Conservation (phyloP, 2,329 filamentous ascomycete genomes). For the Coniochaeta sp. region DNA sequence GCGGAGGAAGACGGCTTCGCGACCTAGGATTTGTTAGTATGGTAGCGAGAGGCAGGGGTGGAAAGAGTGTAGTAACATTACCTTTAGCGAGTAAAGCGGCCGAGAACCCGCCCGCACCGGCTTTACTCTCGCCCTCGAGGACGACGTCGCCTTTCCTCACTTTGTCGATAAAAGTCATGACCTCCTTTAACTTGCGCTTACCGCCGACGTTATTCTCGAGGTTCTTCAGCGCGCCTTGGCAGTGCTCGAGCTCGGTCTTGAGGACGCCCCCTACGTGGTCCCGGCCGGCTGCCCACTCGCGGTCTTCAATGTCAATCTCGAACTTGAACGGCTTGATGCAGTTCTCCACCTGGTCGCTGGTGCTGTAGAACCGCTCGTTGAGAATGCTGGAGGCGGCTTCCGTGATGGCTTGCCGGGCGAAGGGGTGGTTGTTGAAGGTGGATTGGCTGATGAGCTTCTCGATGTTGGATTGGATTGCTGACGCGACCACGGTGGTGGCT, state of each 20-base stretch:
- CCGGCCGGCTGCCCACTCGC: constrained; percentile 79
- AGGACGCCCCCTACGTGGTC: constrained; percentile 75
- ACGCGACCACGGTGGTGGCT: constrained; percentile 85
- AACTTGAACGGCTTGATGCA: constrained; percentile 99
- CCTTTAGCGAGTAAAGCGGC: constrained; percentile 77
- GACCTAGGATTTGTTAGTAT: constrained; percentile 47
- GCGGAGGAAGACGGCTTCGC: constrained; percentile 88
- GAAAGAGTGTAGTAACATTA: constrained; percentile 33
- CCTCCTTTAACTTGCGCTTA: constrained; percentile 78
- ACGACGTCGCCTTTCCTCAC: constrained; percentile 79
- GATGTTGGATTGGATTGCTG: constrained; percentile 78
- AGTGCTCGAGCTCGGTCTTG: constrained; percentile 82
- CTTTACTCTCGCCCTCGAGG: constrained; percentile 74
- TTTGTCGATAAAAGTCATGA: constrained; percentile 85
- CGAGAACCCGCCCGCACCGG: constrained; percentile 90
- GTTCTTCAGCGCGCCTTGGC: constrained; percentile 67
- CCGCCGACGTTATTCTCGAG: constrained; percentile 76
- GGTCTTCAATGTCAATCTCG: constrained; percentile 87
- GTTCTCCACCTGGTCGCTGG: constrained; percentile 95
- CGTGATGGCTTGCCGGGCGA: constrained; percentile 85
- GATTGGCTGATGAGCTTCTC: constrained; percentile 72
- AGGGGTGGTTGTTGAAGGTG: constrained; percentile 84
- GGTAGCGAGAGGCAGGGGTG: constrained; percentile 9
- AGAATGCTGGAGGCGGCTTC: constrained; percentile 86
- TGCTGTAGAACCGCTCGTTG: constrained; percentile 93